These are phyloP conservation scores for Taphrina pruni DNA, from an alignment of 1,139 yeast species.

Conservation along the genomic window DNA sequence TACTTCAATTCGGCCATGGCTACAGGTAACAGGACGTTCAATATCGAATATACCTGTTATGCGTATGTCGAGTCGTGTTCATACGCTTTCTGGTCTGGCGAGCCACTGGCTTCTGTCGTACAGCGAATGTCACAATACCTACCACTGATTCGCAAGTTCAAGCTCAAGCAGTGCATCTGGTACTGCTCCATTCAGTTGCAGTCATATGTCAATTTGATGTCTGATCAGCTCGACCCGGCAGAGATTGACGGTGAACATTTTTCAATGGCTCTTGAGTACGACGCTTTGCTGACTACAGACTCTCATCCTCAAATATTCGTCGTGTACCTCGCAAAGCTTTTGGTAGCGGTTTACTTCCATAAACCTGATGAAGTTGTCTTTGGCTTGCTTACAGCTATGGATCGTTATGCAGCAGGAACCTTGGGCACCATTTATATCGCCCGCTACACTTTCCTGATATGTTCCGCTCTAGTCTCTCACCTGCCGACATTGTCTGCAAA, in stretches of 20 bases:
- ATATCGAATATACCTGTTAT: conserved; percentile 34
- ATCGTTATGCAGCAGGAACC: conserved; percentile 26
- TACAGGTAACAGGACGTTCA: conserved; percentile 27
- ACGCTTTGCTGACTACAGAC: conserved; percentile 25
- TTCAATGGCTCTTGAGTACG: conserved; percentile 15
- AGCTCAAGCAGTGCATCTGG: conserved; percentile 25
- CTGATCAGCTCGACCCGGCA: conserved; percentile 14
- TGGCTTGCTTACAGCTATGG: conserved; percentile 7
- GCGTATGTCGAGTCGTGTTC: conserved; percentile 33
- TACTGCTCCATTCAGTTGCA: conserved; percentile 33
- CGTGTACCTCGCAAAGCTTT: conserved; percentile 22
- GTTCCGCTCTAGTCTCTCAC: conserved; percentile 21
- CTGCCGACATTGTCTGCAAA: conserved; percentile 8
- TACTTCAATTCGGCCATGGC: conserved; percentile 39
- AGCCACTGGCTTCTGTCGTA: conserved; percentile 26
- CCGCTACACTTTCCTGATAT: conserved; percentile 19
- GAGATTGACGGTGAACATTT: conserved; percentile 33
- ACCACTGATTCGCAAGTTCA: conserved; percentile 28
- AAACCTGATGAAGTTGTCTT: conserved; percentile 3
- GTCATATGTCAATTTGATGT: conserved; percentile 12
- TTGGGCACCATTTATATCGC: conserved; percentile 23
- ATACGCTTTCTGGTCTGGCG: conserved; percentile 39
- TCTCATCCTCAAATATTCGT: conserved; percentile 37
- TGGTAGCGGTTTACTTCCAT: conserved; percentile 30
- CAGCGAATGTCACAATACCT: conserved; percentile 20